phyloP scores from a whole-genome alignment of 2,329 filamentous ascomycete genomes.

The Colletotrichum brevisporum region DNA sequence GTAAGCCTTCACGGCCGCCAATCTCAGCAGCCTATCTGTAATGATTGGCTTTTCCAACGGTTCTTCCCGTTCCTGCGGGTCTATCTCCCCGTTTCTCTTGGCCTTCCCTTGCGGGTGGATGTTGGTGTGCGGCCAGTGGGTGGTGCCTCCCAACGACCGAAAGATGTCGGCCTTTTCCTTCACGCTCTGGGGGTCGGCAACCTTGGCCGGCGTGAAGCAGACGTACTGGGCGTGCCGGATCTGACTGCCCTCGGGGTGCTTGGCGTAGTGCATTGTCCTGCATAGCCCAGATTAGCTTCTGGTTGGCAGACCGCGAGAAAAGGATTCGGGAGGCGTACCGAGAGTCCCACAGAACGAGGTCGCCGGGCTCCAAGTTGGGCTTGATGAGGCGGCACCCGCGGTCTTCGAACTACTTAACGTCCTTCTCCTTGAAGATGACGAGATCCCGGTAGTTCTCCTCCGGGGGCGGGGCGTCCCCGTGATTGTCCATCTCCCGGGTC shows the following conservation, averaged over 20 bases:
- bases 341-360: conserved; percentile 54
- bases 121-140: conserved; percentile 54
- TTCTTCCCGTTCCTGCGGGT: conserved; percentile 51
- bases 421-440: conserved; percentile 58
- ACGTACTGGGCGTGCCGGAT: conserved; percentile 54
- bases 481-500: conserved; percentile 39
- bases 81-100: conserved; percentile 35
- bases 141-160: conserved; percentile 44
- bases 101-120: conserved; percentile 47
- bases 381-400: conserved; percentile 40
- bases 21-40: conserved; percentile 46
- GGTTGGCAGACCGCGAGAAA: background rate
- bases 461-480: conserved; percentile 44
- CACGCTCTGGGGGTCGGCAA: conserved; percentile 49
- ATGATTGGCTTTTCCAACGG: conserved; percentile 46
- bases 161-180: conserved; percentile 43
- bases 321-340: background rate
- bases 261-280: conserved; percentile 42
- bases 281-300: background rate
- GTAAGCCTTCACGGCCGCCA: conserved; percentile 46
- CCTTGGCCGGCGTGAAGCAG: conserved; percentile 52
- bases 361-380: conserved; percentile 42
- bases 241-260: conserved; percentile 50
- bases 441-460: conserved; percentile 48
- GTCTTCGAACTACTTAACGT: conserved; percentile 45